Evolutionary conservation across 139 green algal genomes (phyloP).

Genomic region (Micromonas pusilla): DNA sequence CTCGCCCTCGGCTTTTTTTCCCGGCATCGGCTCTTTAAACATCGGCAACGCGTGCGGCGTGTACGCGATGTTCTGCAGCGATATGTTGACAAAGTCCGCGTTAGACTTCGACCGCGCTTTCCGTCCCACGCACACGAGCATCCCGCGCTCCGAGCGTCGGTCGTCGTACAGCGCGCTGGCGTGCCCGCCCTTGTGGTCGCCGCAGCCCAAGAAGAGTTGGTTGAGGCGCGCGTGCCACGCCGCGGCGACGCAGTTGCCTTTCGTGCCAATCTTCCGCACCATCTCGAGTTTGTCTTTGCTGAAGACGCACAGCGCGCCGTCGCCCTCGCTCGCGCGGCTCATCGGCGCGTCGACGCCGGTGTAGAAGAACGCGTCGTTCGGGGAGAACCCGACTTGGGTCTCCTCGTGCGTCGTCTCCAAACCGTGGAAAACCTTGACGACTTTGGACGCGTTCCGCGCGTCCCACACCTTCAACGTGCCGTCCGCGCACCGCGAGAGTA

Average conservation of each 20-base stretch:
- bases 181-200: slow-evolving; percentile 4
- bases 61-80: slow-evolving; percentile 24
- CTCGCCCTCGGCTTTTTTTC: background rate
- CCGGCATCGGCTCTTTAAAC: slow-evolving; percentile 21
- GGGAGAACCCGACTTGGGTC: slow-evolving; percentile 66
- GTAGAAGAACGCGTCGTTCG: slow-evolving; percentile 67
- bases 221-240: slow-evolving; percentile 86
- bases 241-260: slow-evolving; percentile 48
- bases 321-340: slow-evolving; percentile 34
- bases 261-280: slow-evolving; percentile 47
- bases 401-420: slow-evolving; percentile 49
- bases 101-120: background rate
- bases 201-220: slow-evolving; percentile 59
- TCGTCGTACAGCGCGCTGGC: slow-evolving; percentile 23
- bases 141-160: background rate
- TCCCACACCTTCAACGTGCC: slow-evolving; percentile 80
- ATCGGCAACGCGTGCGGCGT: slow-evolving; percentile 21
- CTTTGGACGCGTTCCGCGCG: slow-evolving; percentile 66
- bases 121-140: slow-evolving; percentile 1
- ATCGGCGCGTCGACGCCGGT: slow-evolving; percentile 52
- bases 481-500: slow-evolving; percentile 72
- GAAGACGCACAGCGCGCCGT: slow-evolving; percentile 43
- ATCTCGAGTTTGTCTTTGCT: slow-evolving; percentile 42
- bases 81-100: slow-evolving; percentile 4
- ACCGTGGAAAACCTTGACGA: slow-evolving; percentile 48